Evolutionary conservation across 495 filamentous ascomycete genomes (phyloP), one percentile per base, ranked within the genome.

Genomic region (Annulohypoxylon maeteangense): DNA sequence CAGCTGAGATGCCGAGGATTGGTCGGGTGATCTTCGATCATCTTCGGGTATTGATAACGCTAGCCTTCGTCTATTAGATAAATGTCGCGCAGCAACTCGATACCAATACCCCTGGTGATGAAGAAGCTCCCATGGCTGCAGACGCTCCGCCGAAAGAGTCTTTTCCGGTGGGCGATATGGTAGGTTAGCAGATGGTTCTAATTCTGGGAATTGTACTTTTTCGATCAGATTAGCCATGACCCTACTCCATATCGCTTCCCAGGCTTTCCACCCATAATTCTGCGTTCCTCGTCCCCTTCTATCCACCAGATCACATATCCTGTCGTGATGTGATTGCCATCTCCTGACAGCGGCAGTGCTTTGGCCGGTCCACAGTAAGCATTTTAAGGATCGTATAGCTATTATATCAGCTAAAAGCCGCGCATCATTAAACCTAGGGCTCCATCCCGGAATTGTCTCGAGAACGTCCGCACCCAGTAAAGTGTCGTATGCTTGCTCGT

Each of bases 41-140:
- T 93, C 92, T 55, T 89, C 84, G 22, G 93, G 88, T 50, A 97
- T 94, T 10, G 87, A 81, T 47, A 84, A 77, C 0, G 93, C 93
- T 51, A 90, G 79, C 3, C 56, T 76, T 51, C 87, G 85, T 18
- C 93, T 87, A 18, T 81, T 76, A 48, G 86, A 85, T 3, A 89
- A 79, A 70, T 93, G 89, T 54, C 87, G 89, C 0, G 91, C 87
- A 1, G 93, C 90, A 12, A 88, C 76, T 25, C 89, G 86, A 57
- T 92, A 88, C 92, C 94, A 98, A 75, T 96, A 98, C 0, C 94
- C 94, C 11, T 91, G 81, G 70, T 98, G 94, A 65, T 97, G 94
- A 4, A 98, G 84, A 10, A 88, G 79, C 60, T 98, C 90, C 88
- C 90, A 94, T 0, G 94, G 92, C 40, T 85, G 84, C 8, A 93